These are phyloP conservation scores for Cicer chorassanicum DNA, from an alignment of 306 rosid species.

Conservation along the genomic window DNA sequence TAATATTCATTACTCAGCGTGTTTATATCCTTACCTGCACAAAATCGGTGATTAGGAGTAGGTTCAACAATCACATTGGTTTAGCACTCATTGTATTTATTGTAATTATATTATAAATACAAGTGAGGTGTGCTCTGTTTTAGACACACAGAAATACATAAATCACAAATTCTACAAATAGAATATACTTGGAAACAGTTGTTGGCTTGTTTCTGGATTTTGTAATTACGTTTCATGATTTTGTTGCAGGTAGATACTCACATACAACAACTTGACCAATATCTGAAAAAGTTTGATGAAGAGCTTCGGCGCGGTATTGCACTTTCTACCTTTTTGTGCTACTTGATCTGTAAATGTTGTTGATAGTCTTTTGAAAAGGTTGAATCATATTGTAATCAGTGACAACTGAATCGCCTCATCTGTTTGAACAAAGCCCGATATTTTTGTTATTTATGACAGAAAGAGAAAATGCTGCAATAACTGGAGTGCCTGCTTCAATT, in stretches of 20 bases:
- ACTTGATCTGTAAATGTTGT: constrained; percentile 18
- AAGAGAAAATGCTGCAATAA: constrained; percentile 60
- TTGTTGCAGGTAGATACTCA: constrained; percentile 85
- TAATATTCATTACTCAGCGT: background rate
- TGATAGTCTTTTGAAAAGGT: constrained; percentile 5
- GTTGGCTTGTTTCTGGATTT: constrained; percentile 32
- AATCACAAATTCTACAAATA: background rate
- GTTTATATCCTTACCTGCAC: background rate
- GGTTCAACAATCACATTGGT: background rate
- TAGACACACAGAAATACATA: background rate
- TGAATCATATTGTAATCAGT: constrained; percentile 5
- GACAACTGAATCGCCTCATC: constrained; percentile 7
- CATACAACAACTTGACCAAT: constrained; percentile 93
- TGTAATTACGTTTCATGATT: constrained; percentile 38
- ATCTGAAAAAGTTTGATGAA: constrained; percentile 85
- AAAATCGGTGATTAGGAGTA: background rate
- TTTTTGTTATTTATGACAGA: constrained; percentile 55
- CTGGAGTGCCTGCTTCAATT: constrained; percentile 66
- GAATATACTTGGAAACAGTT: constrained; percentile 7
- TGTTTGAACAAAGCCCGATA: constrained; percentile 7
- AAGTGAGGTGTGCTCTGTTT: background rate
- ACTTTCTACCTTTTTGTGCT: constrained; percentile 36
- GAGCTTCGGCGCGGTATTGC: constrained; percentile 79
- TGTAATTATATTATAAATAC: background rate
- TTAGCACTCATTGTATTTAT: background rate